Evolutionary conservation across 441 rosid genomes (phyloP), one percentile per base, ranked within the genome.

Genomic region (Raphanus hybrid): DNA sequence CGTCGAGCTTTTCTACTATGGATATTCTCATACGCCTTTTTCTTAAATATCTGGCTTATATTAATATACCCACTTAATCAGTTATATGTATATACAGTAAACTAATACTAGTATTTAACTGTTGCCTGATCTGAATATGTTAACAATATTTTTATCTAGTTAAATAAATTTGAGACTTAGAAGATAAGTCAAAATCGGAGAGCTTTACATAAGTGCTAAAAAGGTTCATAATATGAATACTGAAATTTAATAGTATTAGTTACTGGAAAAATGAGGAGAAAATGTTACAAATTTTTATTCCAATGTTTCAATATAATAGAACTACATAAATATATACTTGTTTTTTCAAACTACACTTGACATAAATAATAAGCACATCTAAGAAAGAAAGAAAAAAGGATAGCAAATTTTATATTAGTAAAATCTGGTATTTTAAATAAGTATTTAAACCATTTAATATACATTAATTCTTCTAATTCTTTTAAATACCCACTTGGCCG

Each of bases 111-210:
- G 6, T 18, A 41, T 61, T 0, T 14, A 60, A 27, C 18, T 6
- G 0, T 70, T 41, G 50, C 8, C 8, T 14, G 0, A 59, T 9
- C 29, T 23, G 41, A 60, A 9, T 16, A 64, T 27, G 11, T 9
- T 35, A 35, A 41, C 48, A 41, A 10, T 41, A 41, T 41, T 41
- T 10, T 10, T 41, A 10, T 41, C 39, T 55, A 32, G 16, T 26
- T 16, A 62, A 6, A 48, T 63, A 32, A 29, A 48, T 18, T 29
- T 63, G 76, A 50, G 26, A 20, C 16, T 34, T 16, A 63, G 52
- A 63, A 73, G 37, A 63, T 73, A 63, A 63, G 70, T 50, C 52
- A 52, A 34, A 73, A 6, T 18, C 20, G 37, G 63, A 63, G 54
- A 12, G 63, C 63, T 73, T 32, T 64, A 50, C 69, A 63, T 50